Conservation (phyloP, 163 green algal species). For the Scenedesmus sp. region DNA sequence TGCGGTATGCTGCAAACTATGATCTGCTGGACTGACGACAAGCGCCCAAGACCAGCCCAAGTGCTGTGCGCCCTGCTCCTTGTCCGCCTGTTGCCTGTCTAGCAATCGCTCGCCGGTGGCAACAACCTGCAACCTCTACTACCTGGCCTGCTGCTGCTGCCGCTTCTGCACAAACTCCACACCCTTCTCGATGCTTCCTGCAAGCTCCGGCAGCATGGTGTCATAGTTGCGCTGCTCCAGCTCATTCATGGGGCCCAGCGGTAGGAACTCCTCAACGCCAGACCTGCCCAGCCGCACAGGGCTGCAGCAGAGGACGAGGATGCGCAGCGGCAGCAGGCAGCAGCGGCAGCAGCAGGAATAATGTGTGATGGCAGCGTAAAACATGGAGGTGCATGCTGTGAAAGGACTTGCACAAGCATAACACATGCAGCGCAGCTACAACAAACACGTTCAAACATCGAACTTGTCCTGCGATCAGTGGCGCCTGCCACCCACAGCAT, state of each 20-base stretch:
- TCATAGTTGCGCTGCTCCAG: conserved; percentile 84
- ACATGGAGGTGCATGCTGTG: too few relatives aligned
- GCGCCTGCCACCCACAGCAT: too few relatives aligned
- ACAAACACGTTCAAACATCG: too few relatives aligned
- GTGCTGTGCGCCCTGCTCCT: too few relatives aligned
- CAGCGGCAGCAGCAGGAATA: not conserved
- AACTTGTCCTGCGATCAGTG: too few relatives aligned
- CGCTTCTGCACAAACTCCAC: conserved; percentile 85
- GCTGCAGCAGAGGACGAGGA: not conserved
- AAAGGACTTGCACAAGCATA: too few relatives aligned
- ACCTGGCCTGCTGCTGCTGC: not conserved
- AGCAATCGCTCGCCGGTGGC: too few relatives aligned
- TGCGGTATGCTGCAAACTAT: too few relatives aligned
- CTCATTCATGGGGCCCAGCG: conserved; percentile 81
- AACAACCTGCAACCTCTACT: not conserved
- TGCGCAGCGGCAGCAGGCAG: conserved; percentile 1
- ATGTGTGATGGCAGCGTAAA: not conserved
- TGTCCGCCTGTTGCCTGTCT: too few relatives aligned
- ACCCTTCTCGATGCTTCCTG: conserved; percentile 92
- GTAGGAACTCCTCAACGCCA: conserved; percentile 88
- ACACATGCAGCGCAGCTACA: too few relatives aligned
- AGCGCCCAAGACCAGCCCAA: too few relatives aligned
- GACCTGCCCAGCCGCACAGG: conserved; percentile 60
- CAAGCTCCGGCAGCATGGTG: conserved; percentile 86
- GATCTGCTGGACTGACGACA: too few relatives aligned